Percentiles rank a stretch among this genome's conserved stretches.
These are phyloP conservation scores for Abelmoschus esculentus DNA, from an alignment of 345 rosid genomes.

Conservation along the genomic window DNA sequence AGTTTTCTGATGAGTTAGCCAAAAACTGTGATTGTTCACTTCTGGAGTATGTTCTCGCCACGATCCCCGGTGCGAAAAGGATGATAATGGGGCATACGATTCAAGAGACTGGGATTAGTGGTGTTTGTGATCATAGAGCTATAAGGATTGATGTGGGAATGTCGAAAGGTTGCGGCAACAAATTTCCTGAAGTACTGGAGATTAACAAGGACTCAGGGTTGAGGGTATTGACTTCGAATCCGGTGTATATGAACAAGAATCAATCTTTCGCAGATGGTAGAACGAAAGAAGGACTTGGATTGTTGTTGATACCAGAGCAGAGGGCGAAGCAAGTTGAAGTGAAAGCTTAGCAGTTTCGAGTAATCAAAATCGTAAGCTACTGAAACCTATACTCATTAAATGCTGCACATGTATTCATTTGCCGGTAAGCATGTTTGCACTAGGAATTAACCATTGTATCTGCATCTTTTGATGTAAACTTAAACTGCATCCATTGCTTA, in stretches of 20 bases:
- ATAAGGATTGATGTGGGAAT: constrained; percentile 90
- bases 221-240: constrained; percentile 49
- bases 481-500: not conserved
- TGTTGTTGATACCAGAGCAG: constrained; percentile 31
- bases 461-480: not conserved
- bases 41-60: constrained; percentile 72
- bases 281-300: constrained; percentile 38
- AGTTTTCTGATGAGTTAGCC: constrained; percentile 44
- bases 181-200: constrained; percentile 89
- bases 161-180: constrained; percentile 68
- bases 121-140: constrained; percentile 52
- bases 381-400: not conserved
- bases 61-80: constrained; percentile 72
- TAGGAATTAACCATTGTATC: not conserved
- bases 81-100: constrained; percentile 98
- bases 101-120: constrained; percentile 63
- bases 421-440: not conserved
- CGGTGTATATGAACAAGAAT: constrained; percentile 32
- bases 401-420: not conserved
- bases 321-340: constrained; percentile 53
- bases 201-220: constrained; percentile 44
- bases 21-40: constrained; percentile 68
- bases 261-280: not conserved
- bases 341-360: constrained; percentile 23
- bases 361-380: not conserved